Base-by-base conservation (phyloP, 768 basidiomycete species). In the Hirschioporus abietinus region DNA sequence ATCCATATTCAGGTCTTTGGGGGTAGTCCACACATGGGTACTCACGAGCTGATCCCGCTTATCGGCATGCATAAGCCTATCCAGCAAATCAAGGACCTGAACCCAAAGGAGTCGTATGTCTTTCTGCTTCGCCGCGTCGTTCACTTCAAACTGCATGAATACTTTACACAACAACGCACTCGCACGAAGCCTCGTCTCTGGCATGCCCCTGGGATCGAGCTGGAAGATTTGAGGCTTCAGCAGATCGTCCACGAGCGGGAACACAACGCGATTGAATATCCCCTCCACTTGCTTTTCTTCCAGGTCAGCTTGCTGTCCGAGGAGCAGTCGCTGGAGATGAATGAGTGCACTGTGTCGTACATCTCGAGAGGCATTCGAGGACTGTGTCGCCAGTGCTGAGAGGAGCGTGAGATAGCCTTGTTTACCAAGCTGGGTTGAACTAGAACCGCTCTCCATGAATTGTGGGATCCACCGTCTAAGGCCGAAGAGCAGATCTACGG, bases 81-180 rank as follows among this genome's bases (percentile, higher is more conserved):
- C 95, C 15, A 97, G 82, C 65, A 93, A 80, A 72, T 96, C 96
- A 66, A 99, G 78, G 17, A 99, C 90, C 71, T 90, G 87, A 69
- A 95, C 88, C 92, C 96, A 99, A 58, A 96, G 74, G 30, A 91
- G 81, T 36, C 86, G 81, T 63, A 92, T 86, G 74, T 93, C 88
- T 18, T 83, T 80, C 58, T 83, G 80, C 12, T 77, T 79, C 68
- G 84, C 81, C 60, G 79, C 84, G 65, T 93, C 88, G 15, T 90
- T 84, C 58, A 94, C 82, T 69, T 95, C 90, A 67, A 95, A 91
- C 71, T 96, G 94, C 85, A 99, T 91, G 79, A 99, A 99, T 12
- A 88, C 87, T 79, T 97, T 97, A 84, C 95, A 97, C 35, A 97
- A 81, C 66, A 99, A 78, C n/a, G 91, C 92, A 30, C 90, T 91